These are phyloP conservation scores for Phialocephala sp. DNA, from an alignment of 2,329 filamentous ascomycete species.

Conservation along the genomic window DNA sequence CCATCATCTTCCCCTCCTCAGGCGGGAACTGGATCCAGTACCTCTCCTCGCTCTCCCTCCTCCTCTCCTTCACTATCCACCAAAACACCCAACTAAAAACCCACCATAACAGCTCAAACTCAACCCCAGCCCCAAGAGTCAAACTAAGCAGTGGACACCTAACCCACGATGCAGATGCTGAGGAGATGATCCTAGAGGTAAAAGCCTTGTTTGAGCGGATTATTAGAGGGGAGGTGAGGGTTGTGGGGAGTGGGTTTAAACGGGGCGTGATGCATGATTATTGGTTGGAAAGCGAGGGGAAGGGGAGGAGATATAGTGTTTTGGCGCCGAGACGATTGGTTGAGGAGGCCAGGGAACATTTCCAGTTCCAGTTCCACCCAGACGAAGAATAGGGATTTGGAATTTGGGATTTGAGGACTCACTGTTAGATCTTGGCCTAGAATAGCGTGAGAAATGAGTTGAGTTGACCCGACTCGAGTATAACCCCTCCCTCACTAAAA, in stretches of 20 bases:
- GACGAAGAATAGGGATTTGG: too few species aligned
- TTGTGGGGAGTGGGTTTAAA: constrained; percentile 39
- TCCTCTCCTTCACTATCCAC: constrained; percentile 44
- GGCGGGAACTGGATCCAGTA: constrained; percentile 48
- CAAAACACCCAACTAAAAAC: constrained; percentile 41
- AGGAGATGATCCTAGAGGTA: constrained; percentile 45
- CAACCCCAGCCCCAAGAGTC: constrained; percentile 33
- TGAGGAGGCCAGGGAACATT: constrained; percentile 39
- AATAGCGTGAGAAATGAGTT: too few species aligned
- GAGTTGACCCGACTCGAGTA: too few species aligned
- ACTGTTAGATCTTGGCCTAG: too few species aligned
- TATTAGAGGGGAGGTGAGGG: constrained; percentile 43
- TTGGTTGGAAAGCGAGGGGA: constrained; percentile 44
- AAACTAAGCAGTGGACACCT: constrained; percentile 46
- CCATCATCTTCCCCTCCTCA: constrained; percentile 48
- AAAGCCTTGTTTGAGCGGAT: constrained; percentile 43
- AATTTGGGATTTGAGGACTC: too few species aligned
- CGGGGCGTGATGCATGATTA: constrained; percentile 44
- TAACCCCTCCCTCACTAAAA: too few species aligned
- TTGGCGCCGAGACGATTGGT: constrained; percentile 44
- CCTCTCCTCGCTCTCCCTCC: constrained; percentile 45
- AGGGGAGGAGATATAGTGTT: constrained; percentile 42
- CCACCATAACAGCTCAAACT: too few species aligned
- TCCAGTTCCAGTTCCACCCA: too few species aligned
- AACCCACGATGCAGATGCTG: constrained; percentile 45